These are phyloP conservation scores for Penicillium sp. DNA, from an alignment of 2,329 filamentous ascomycete genomes.

Conservation along the genomic window DNA sequence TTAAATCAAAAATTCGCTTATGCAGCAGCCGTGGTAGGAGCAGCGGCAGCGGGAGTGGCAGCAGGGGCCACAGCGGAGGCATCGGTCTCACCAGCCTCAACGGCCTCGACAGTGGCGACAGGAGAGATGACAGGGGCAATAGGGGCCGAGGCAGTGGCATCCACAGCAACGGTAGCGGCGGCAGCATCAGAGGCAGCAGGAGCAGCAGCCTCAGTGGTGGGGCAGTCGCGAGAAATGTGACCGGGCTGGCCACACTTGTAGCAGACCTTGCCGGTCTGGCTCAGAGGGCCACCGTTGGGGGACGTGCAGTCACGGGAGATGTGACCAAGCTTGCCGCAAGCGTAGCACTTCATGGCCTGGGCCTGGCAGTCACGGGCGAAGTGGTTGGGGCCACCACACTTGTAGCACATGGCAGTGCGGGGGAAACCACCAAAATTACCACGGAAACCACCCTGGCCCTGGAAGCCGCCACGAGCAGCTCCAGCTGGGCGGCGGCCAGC, in stretches of 20 bases:
- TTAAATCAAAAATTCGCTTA: conserved; percentile 29
- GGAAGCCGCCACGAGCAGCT: conserved; percentile 62
- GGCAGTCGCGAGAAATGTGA: conserved; percentile 94
- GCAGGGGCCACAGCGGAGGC: conserved; percentile 33
- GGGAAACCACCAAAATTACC: conserved; percentile 66
- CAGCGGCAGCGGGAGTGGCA: conserved; percentile 28
- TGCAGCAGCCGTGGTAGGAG: conserved; percentile 46
- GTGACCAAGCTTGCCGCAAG: conserved; percentile 91
- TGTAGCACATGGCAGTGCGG: conserved; percentile 66
- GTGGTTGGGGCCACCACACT: conserved; percentile 86
- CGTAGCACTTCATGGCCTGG: conserved; percentile 98
- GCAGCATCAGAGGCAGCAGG: conserved; percentile 41
- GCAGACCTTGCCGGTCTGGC: conserved; percentile 96
- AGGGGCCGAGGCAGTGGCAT: conserved; percentile 24
- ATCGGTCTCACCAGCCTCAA: conserved; percentile 38
- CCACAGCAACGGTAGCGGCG: conserved; percentile 26
- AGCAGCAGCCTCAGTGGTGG: conserved; percentile 62
- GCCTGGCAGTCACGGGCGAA: conserved; percentile 98
- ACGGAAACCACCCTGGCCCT: conserved; percentile 62
- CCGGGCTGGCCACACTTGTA: conserved; percentile 96
- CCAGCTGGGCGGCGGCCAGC: conserved; percentile 65
- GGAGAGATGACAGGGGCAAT: conserved; percentile 31
- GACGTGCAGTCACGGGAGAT: conserved; percentile 95
- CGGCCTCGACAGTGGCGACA: conserved; percentile 32
- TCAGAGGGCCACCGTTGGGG: conserved; percentile 91